Evolutionary conservation across 805 yeast genomes (phyloP), one percentile per base, ranked within the genome.

Genomic region (Dipodascus geniculatus): DNA sequence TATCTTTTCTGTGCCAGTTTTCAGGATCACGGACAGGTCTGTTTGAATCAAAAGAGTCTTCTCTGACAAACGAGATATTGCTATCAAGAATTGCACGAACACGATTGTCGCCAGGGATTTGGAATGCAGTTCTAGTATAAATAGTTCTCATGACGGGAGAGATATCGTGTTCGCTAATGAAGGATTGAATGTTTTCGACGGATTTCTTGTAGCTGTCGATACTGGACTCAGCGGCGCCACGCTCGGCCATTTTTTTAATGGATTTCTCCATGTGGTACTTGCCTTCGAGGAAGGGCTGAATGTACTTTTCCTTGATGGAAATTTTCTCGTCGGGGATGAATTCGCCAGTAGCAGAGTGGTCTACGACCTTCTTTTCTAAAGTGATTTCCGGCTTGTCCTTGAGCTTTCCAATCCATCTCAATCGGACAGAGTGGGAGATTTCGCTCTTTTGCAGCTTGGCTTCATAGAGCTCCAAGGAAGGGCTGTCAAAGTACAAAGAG

Each of bases 101-200:
- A 64, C 91, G 80, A 67, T 90, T 95, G 67, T 93, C 98, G 55
- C 97, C 97, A 2, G 99, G 99, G 62, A 91, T 91, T 74, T 91
- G 97, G 74, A 93, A 91, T 1, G 98, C 98, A 3, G 96, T 87
- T 68, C 98, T 79, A 47, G 88, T 86, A 71, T 87, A 88, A 38
- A 83, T 79, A 9, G 96, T 79, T 71, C 98, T 82, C 66, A 93
- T 71, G 42, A 87, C 80, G 14, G 99, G 99, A 69, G 87, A 86
- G 58, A 91, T 74, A 56, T 80, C 77, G 60, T 82, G 75, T 52
- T 80, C 80, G 44, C 69, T 65, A 57, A 91, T 83, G 63, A 82
- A 85, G 14, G 71, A 66, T 63, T 83, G 82, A 52, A 88, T 70
- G 52, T 77, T 79, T 47, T 76, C 74, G 53, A 87, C 81, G 55